Evolutionary conservation across 352 stramenopile species (phyloP), one percentile per base, ranked within the genome.

Genomic region (Pythium periplocum): DNA sequence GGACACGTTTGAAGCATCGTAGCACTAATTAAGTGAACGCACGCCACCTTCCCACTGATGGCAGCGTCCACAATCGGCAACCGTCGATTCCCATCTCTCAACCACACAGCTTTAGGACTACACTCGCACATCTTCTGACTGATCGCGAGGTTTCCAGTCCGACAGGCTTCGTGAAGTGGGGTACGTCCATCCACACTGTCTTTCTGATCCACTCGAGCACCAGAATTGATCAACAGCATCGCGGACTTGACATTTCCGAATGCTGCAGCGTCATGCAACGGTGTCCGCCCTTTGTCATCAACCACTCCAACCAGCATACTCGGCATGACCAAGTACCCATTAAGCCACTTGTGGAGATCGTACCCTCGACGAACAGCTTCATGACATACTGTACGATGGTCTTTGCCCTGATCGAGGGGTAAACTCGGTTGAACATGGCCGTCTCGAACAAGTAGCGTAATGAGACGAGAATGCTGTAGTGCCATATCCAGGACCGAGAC

Each of bases 301-400:
- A 47, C 45, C 17, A 65, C 39, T 6, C 12, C 44, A 3, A 55
- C 45, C 7, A 72, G 48, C 55, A 58, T 59, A 32, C 40, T 45
- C 5, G 60, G 44, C 4, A 52, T 62, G 9, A 69, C 49, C 17
- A 52, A 9, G 47, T 48, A 52, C 10, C 44, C 36, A 10, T 62
- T 55, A 12, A 74, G 39, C 66, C 62, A 73, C 2, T 40, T 34
- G 12, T 59, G 58, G 5, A 69, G 34, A 38, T 66, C 45, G 42
- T 65, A 64, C 6, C 66, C 66, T n/a, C 66, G 45, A 4, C 57
- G 54, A 2, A 53, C 42, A 2, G 59, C 66, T 48, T 71, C 62
- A 11, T 74, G 62, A 4, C 41, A 55, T 11, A 53, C 40, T 2
- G 53, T 65, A 11, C 61, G 57, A 30, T 62, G 50, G 43, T 55